A percentile compares a stretch with the other conserved stretches of the same genome.
phyloP scores from a whole-genome alignment of 1,284 basidiomycete species.

The Puccinia brachypodii region DNA sequence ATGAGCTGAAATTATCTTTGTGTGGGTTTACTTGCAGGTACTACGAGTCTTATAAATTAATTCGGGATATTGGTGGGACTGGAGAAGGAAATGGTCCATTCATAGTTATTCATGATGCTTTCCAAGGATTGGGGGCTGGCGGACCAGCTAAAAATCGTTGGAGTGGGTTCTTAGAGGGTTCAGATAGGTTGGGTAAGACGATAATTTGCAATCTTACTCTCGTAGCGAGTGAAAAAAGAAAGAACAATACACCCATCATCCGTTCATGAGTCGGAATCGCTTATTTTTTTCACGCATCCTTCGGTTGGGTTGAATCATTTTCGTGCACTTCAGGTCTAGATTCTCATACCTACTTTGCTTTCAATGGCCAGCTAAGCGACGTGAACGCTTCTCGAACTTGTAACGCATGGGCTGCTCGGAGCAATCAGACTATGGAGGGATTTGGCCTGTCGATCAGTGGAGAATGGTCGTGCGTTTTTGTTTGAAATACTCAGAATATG shows the following conservation, averaged over 20 bases:
- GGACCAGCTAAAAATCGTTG: conserved; percentile 23
- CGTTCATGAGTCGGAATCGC: neutral
- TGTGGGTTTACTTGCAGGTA: conserved; percentile 60
- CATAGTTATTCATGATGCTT: conserved; percentile 76
- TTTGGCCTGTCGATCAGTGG: conserved; percentile 40
- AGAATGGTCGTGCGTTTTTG: conserved; percentile 41
- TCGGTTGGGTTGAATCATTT: neutral
- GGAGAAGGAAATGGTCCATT: conserved; percentile 78
- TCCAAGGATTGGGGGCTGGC: conserved; percentile 60
- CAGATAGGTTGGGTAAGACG: conserved; percentile 42
- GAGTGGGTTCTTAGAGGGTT: conserved; percentile 41
- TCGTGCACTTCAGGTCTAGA: conserved; percentile 6
- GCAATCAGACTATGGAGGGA: conserved; percentile 39
- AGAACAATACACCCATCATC: no score
- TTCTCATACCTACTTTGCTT: conserved; percentile 44
- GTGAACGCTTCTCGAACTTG: conserved; percentile 37
- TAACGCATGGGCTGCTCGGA: conserved; percentile 37
- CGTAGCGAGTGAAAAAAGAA: no score
- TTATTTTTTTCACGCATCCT: neutral
- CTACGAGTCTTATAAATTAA: conserved; percentile 72
- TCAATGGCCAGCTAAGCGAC: conserved; percentile 25
- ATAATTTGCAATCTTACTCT: neutral
- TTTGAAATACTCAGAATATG: neutral
- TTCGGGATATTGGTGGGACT: conserved; percentile 76
- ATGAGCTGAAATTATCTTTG: neutral